Percentiles rank a stretch among this genome's conserved stretches.
These are phyloP conservation scores for Acephala macrosclerotiorum DNA, from an alignment of 2,329 filamentous ascomycete species.

Conservation along the genomic window DNA sequence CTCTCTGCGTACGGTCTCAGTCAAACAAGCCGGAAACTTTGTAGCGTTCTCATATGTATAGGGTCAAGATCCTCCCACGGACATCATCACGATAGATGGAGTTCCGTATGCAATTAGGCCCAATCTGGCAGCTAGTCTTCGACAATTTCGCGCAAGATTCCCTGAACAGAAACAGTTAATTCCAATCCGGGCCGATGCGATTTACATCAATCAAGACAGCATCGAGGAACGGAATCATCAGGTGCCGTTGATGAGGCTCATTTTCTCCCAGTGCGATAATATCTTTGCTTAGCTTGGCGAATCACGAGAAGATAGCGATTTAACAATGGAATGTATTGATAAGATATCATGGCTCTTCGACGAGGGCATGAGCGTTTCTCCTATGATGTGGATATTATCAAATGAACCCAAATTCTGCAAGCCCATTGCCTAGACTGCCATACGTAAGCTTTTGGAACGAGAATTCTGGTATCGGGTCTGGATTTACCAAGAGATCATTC, in stretches of 20 bases:
- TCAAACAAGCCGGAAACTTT: background rate
- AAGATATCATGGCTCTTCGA: background rate
- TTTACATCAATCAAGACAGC: too few species aligned
- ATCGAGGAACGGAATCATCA: too few species aligned
- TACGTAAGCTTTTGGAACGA: background rate
- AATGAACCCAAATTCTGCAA: background rate
- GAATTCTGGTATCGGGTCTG: conserved; percentile 1
- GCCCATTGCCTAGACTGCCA: background rate
- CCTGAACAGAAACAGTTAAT: background rate
- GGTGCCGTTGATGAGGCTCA: too few species aligned
- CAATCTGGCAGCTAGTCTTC: too few species aligned
- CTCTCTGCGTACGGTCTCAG: background rate
- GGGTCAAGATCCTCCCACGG: background rate
- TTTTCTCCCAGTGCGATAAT: too few species aligned
- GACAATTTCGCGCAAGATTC: background rate
- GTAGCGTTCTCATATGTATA: background rate
- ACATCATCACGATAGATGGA: background rate
- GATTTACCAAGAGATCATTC: conserved; percentile 1
- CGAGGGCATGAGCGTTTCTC: background rate
- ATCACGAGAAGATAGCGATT: background rate
- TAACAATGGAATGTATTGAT: background rate
- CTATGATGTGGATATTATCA: background rate
- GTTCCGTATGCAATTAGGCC: background rate
- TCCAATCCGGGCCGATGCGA: too few species aligned
- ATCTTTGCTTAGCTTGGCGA: too few species aligned